Base-by-base conservation (phyloP, 495 filamentous ascomycete species). In the Penicillium malachiteum region DNA sequence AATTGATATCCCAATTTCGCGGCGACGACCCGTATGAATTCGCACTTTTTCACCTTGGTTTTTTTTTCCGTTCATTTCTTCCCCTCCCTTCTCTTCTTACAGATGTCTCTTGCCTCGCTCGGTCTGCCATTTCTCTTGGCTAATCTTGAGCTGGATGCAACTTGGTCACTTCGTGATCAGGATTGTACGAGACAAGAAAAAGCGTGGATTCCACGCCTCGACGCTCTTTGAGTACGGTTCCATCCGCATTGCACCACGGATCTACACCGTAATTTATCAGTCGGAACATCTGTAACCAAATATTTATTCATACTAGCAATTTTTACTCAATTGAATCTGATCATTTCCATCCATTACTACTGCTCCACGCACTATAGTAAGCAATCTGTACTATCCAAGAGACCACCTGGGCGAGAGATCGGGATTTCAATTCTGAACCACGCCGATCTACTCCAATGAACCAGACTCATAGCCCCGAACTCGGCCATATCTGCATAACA, bases 111-210 rank as follows among this genome's bases (percentile, higher is more conserved):
- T 77, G 72, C 79, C 79, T 81, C 74, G 79, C 79, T 82, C 79
- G 77, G 68, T 77, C 69, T 68, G 70, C 66, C 66, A 74, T 54
- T 53, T 67, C 61, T 48, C 62, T 80, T 69, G 71, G 68, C 64
- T 74, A 72, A 76, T 81, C 75, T 82, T 78, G 79, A 82, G 79
- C 79, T 80, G 79, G 79, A 82, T 82, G 65, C 78, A 68, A 51
- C 56, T 52, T 54, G 58, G 39, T 52, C 55, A 56, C 50, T 59
- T 61, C 14, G 40, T 43, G 63, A 59, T 39, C 50, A 45, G 54
- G 50, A 8, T 47, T 70, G 75, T 72, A 80, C 64, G 78, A 79
- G 79, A 82, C 79, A 58, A 82, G 71, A 82, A 58, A 35, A 62
- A 73, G 70, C 53, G 53, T 65, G 50, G 52, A 48, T 57, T 48